Percentiles rank a stretch among this genome's conserved stretches.
Evolutionary conservation across 257 asterid species (phyloP).

Genomic region (Plantago ovata): DNA sequence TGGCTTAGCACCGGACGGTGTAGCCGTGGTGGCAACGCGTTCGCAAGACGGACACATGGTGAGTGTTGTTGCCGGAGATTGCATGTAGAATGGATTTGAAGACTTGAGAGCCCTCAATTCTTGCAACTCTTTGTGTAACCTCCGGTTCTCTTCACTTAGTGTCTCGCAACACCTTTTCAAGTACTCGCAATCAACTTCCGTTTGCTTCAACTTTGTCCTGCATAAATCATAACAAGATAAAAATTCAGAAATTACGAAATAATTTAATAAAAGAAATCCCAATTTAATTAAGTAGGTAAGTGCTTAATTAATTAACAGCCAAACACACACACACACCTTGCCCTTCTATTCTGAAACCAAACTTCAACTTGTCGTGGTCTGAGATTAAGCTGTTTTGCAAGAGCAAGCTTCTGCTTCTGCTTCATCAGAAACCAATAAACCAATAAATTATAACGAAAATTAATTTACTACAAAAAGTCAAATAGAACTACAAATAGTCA

Average conservation of each 20-base stretch:
- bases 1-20: constrained; percentile 14
- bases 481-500: background rate
- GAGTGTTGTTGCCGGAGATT: constrained; percentile 72
- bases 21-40: constrained; percentile 46
- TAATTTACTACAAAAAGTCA: background rate
- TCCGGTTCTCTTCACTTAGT: constrained; percentile 62
- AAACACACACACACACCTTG: constrained; percentile 42
- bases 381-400: constrained; percentile 79
- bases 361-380: constrained; percentile 88
- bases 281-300: background rate
- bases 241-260: background rate
- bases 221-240: background rate
- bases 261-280: background rate
- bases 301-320: no score
- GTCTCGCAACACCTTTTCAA: constrained; percentile 79
- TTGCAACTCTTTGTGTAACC: constrained; percentile 67
- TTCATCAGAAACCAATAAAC: background rate
- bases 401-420: constrained; percentile 80
- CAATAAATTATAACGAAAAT: background rate
- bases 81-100: constrained; percentile 68
- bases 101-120: constrained; percentile 70
- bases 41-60: constrained; percentile 96
- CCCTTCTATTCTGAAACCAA: constrained; percentile 92
- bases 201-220: constrained; percentile 86
- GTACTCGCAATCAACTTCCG: constrained; percentile 87